phyloP scores from a whole-genome alignment of 176 grass and related monocot species.

The Chrysopogon serrulatus region DNA sequence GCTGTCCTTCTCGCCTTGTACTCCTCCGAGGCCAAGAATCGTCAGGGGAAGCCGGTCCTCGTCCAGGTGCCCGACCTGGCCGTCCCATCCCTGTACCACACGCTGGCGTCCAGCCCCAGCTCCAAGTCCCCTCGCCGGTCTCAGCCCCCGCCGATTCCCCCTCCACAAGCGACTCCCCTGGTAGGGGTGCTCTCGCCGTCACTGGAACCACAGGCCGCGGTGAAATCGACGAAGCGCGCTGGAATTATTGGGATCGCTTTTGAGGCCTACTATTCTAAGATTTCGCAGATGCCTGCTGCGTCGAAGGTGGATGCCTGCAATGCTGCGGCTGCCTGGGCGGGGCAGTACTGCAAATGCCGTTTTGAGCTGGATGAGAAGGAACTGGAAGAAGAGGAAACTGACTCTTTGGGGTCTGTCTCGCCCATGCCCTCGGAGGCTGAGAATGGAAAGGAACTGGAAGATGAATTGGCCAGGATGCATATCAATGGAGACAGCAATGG shows the following conservation, averaged over 20 bases:
- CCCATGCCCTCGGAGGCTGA: slow-evolving; percentile 50
- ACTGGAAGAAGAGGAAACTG: slow-evolving; percentile 7
- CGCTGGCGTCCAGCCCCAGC: slow-evolving; percentile 33
- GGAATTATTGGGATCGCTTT: slow-evolving; percentile 72
- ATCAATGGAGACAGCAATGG: slow-evolving; percentile 29
- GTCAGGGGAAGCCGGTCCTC: slow-evolving; percentile 73
- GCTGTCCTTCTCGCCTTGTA: slow-evolving; percentile 94
- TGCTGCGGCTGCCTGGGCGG: slow-evolving; percentile 58
- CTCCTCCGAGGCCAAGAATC: slow-evolving; percentile 67
- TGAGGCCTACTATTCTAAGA: slow-evolving; percentile 76
- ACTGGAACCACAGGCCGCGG: slow-evolving; percentile 77
- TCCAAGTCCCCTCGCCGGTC: slow-evolving; percentile 47
- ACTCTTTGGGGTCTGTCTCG: slow-evolving; percentile 26
- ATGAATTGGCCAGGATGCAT: slow-evolving; percentile 27
- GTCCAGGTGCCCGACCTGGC: slow-evolving; percentile 85
- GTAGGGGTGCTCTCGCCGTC: slow-evolving; percentile 77
- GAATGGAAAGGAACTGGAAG: slow-evolving; percentile 41
- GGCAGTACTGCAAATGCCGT: slow-evolving; percentile 83
- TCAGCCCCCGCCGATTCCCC: slow-evolving; percentile 36
- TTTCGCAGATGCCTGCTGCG: slow-evolving; percentile 69
- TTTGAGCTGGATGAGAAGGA: slow-evolving; percentile 67
- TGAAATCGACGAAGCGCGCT: slow-evolving; percentile 89
- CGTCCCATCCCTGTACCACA: slow-evolving; percentile 85
- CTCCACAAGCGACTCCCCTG: slow-evolving; percentile 30
- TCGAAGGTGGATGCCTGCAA: slow-evolving; percentile 90